Evolutionary conservation across 2,329 filamentous ascomycete species (phyloP), one percentile per base, ranked within the genome.

Genomic region (Colletotrichum scovillei): DNA sequence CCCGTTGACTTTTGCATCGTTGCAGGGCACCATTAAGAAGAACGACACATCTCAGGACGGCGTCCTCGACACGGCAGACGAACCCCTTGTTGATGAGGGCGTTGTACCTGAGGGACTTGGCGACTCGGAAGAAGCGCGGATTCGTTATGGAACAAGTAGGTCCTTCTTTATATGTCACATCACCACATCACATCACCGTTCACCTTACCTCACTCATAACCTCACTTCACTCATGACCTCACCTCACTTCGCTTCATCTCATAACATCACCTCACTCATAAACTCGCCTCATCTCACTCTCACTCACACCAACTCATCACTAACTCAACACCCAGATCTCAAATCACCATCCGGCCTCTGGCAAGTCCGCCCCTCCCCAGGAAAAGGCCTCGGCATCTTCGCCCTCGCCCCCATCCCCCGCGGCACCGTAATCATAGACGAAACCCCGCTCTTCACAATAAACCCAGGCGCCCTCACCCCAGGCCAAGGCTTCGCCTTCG

Each of bases 341-440:
- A 62, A 57, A 46, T 73, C 72, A 28, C 57, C 63, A 42, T 52
- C 69, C 12, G 72, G 67, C 7, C 42, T 72, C 32, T 83, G 69
- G 26, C 77, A 80, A n/a, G 72, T 84, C 53, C 77, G 76, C 24
- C 75, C 77, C 4, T 76, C 81, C 11, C 77, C 80, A 0, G 78
- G 78, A 49, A 86, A 84, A 75, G 85, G 85, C 24, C 80, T 84
- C 35, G 85, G 84, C 60, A 80, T 83, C 65, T 80, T 86, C 70
- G 84, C 84, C 1, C 74, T 77, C 4, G 69, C 74, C 9, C n/a
- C 62, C 24, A 82, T 87, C 56, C 67, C 78, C 38, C 77, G 75
- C 26, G 83, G 84, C 14, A 83, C 82, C 1, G 80, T 80, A 35
- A 82, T 86, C 64, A 78, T 86, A 14, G 78, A 78, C 30, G 85